Evolutionary conservation across 2,329 filamentous ascomycete genomes (phyloP).

Genomic region (Cladosporium sp.): DNA sequence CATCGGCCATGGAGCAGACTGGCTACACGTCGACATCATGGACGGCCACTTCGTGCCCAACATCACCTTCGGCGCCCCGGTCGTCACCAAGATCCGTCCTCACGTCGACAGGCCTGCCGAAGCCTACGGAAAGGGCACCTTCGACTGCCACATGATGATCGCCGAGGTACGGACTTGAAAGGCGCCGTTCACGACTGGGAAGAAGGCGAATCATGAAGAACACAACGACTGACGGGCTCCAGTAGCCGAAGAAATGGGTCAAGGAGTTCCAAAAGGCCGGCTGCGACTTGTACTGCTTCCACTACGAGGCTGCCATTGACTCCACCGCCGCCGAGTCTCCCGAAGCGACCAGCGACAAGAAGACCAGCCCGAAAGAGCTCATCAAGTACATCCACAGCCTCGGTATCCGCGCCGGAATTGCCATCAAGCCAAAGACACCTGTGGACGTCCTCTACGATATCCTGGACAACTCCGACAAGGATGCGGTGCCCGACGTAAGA

Average conservation of each 20-base stretch:
- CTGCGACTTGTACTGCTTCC: conserved; percentile 99
- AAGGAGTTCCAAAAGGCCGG: conserved; percentile 91
- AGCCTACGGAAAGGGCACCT: conserved; percentile 79
- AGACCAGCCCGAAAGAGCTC: conserved; percentile 80
- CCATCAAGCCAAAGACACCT: conserved; percentile 88
- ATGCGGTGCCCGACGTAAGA: conserved; percentile 85
- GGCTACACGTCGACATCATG: conserved; percentile 96
- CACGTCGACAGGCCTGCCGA: conserved; percentile 75
- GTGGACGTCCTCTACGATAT: conserved; percentile 93
- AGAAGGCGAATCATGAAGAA: background rate
- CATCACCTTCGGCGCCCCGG: conserved; percentile 92
- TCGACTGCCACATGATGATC: conserved; percentile 99
- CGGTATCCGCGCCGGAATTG: conserved; percentile 88
- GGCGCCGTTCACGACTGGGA: no score
- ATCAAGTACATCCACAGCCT: conserved; percentile 87
- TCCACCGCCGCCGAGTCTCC: conserved; percentile 83
- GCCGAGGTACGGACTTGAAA: conserved; percentile 67
- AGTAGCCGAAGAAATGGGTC: conserved; percentile 94
- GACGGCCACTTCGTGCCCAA: conserved; percentile 99
- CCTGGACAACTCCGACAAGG: conserved; percentile 68
- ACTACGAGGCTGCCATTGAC: conserved; percentile 89
- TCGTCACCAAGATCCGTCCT: conserved; percentile 88
- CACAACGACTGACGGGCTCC: conserved; percentile 11
- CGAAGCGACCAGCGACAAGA: conserved; percentile 64
- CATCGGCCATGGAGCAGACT: conserved; percentile 84